Evolutionary conservation across 2,329 filamentous ascomycete genomes (phyloP).

Genomic region (Penicillium vulpinum): DNA sequence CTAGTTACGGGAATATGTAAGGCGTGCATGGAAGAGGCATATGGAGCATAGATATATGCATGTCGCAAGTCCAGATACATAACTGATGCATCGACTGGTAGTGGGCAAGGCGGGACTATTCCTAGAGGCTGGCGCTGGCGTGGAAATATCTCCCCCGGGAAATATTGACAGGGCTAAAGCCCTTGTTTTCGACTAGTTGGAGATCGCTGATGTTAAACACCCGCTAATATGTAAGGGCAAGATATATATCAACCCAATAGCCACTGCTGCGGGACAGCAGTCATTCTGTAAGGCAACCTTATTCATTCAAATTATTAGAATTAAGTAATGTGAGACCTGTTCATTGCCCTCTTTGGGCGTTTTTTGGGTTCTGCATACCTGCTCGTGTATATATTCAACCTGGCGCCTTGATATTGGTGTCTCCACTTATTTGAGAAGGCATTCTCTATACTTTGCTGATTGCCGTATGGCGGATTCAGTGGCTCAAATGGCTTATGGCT

Average conservation of each 20-base stretch:
- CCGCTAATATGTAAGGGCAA: slow-evolving; percentile 14
- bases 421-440: background rate
- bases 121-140: background rate
- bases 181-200: background rate
- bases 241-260: slow-evolving; percentile 11
- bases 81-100: background rate
- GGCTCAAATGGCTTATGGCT: slow-evolving; percentile 12
- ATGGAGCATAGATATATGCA: background rate
- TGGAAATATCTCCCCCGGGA: background rate
- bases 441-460: background rate
- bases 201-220: slow-evolving; percentile 3
- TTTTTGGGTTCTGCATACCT: background rate
- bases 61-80: background rate
- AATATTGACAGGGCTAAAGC: background rate
- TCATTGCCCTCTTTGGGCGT: background rate
- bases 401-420: background rate
- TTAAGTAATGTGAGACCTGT: slow-evolving; percentile 1
- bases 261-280: background rate
- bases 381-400: background rate
- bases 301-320: background rate
- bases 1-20: background rate
- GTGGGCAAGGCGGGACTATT: background rate
- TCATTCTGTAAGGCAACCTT: background rate
- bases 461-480: slow-evolving; percentile 9
- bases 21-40: background rate